Evolutionary conservation across 805 yeast species (phyloP), one percentile per base, ranked within the genome.

Genomic region (Candida pseudofarinosa): DNA sequence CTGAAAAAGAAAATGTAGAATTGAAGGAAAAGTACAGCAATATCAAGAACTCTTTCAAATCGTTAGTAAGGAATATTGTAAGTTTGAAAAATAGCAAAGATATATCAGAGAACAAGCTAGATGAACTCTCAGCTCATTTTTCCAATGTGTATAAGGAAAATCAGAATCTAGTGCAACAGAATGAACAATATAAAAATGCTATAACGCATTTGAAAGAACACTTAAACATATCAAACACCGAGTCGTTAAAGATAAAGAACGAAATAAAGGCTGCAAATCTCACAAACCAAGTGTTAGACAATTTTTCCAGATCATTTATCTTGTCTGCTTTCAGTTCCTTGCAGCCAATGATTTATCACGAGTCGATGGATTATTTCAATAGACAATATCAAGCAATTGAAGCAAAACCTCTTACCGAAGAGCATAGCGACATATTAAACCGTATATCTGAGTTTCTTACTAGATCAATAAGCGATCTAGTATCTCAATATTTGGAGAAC

Each of bases 191-290:
- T 23, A 19, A 20, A 13, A 32, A 36, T 6, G 35, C 36, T 19
- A 33, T 47, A 16, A 33, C 30, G 13, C 14, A 19, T 7, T 40
- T 41, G n/a, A 32, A 40, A 6, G 28, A 36, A 13, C 41, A 44
- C 14, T 31, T 41, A 12, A 39, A 41, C 19, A 36, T 38, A 18
- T 17, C 40, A 8, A 37, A 38, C 4, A 15, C 19, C 7, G 33
- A 20, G 10, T 36, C 70, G 42, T 77, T 77, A 3, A 51, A 63
- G n/a, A 51, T 67, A 14, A 55, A 72, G 41, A 60, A 58, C 44
- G 60, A 59, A 26, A 43, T 74, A 6, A 58, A 65, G 32, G 62
- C 60, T 44, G 55, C 74, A 2, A 58, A 65, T 34, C 62, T 60
- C 48, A 47, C 71, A n/a, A 68, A 69, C 13, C 55, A 48, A 20